Conservation (phyloP, 1,139 yeast genomes). For the Hemisphaericaspora xylofermentans region DNA sequence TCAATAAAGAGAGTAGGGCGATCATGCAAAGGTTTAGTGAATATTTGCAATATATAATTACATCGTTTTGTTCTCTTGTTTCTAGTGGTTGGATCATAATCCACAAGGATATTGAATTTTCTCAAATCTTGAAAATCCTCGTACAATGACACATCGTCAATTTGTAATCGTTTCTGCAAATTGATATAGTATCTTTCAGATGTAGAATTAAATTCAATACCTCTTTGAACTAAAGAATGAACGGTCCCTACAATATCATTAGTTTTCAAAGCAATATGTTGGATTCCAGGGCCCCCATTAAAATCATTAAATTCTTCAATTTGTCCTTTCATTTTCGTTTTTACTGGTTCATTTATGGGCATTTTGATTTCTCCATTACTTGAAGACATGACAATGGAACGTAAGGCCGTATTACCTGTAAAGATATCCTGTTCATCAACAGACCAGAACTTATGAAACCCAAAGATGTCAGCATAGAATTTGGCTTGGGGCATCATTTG, state of each 20-base stretch:
- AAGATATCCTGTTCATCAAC: conserved; percentile 75
- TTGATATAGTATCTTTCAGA: conserved; percentile 55
- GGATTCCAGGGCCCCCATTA: conserved; percentile 79
- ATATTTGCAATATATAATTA: conserved; percentile 74
- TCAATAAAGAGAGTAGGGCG: conserved; percentile 82
- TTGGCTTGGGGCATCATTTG: conserved; percentile 58
- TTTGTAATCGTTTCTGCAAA: conserved; percentile 42
- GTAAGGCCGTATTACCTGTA: conserved; percentile 66
- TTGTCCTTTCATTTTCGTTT: conserved; percentile 65
- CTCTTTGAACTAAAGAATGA: conserved; percentile 51
- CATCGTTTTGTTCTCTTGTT: conserved; percentile 27
- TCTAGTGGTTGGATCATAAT: conserved; percentile 58
- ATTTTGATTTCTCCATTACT: conserved; percentile 65
- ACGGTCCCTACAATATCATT: conserved; percentile 60
- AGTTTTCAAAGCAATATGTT: conserved; percentile 73
- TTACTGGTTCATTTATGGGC: conserved; percentile 84
- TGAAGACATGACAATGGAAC: conserved; percentile 76
- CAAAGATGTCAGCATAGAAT: conserved; percentile 60
- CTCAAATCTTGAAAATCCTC: conserved; percentile 48
- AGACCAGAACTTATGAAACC: conserved; percentile 80
- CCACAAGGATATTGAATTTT: conserved; percentile 60
- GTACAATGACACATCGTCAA: conserved; percentile 34
- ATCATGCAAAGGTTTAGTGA: conserved; percentile 73
- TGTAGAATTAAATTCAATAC: conserved; percentile 67
- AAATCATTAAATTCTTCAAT: conserved; percentile 79